Percentiles rank a stretch among this genome's conserved stretches.
Conservation (phyloP, 352 stramenopile species). For the Globisporangium mamillatum region DNA sequence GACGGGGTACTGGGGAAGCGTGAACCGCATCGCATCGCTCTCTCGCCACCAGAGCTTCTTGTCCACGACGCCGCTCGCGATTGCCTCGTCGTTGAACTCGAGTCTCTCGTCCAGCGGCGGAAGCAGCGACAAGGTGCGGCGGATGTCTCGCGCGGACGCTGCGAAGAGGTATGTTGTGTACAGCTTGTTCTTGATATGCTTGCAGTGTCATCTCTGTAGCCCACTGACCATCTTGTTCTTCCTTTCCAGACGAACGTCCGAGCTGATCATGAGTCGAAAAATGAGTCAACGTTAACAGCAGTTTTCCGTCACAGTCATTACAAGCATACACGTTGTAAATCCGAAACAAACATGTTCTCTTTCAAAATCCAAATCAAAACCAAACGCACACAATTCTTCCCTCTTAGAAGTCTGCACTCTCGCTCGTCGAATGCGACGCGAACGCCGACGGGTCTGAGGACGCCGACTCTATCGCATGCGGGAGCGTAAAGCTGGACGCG, state of each 20-base stretch:
- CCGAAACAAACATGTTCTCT: slow-evolving; percentile 6
- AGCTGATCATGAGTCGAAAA: slow-evolving; percentile 84
- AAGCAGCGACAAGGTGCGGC: slow-evolving; percentile 40
- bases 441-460: slow-evolving; percentile 32
- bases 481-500: slow-evolving; percentile 59
- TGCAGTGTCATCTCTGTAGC: no score
- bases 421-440: slow-evolving; percentile 23
- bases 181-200: not conserved
- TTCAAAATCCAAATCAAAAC: not conserved
- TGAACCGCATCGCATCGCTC: slow-evolving; percentile 83
- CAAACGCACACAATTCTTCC: slow-evolving; percentile 1
- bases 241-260: slow-evolving; percentile 64
- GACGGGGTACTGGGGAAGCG: slow-evolving; percentile 79
- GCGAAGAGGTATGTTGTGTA: slow-evolving; percentile 59
- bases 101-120: slow-evolving; percentile 8
- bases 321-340: not conserved
- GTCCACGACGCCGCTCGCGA: slow-evolving; percentile 47
- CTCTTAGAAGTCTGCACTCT: slow-evolving; percentile 73
- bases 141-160: slow-evolving; percentile 73
- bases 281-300: slow-evolving; percentile 43
- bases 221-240: slow-evolving; percentile 1
- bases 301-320: not conserved
- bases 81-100: slow-evolving; percentile 31
- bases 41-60: slow-evolving; percentile 86
- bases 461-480: slow-evolving; percentile 31